Percentiles rank a stretch among this genome's conserved stretches.
Conservation (phyloP, 148 eudicot genomes). For the Fagopyrum tataricum region DNA sequence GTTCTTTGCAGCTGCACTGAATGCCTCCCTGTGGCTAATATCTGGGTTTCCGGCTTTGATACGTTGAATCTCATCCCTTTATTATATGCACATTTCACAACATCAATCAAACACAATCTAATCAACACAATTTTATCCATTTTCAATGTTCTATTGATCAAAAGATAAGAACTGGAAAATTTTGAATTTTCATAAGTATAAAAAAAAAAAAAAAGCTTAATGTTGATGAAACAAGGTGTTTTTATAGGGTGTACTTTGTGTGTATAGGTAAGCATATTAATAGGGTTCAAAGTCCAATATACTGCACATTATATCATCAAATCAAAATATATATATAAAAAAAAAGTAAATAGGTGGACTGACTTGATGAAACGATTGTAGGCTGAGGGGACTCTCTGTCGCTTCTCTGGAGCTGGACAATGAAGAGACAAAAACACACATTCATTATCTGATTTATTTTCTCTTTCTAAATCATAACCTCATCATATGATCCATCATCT, state of each 20-base stretch:
- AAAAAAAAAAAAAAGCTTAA: neutral
- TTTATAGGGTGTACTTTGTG: neutral
- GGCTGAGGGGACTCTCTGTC: neutral
- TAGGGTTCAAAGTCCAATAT: neutral
- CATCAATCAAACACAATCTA: neutral
- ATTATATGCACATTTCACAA: neutral
- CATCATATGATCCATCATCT: neutral
- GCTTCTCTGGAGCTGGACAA: neutral
- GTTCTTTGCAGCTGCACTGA: conserved; percentile 10
- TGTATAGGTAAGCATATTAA: neutral
- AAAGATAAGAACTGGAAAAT: too few species aligned
- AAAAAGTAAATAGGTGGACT: neutral
- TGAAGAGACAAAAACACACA: neutral
- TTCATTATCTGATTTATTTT: too few species aligned
- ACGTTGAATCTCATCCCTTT: conserved; percentile 12
- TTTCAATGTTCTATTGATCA: too few species aligned
- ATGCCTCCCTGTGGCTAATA: conserved; percentile 11
- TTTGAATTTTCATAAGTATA: too few species aligned
- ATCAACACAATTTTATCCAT: too few species aligned
- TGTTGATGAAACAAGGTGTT: neutral
- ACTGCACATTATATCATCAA: too few species aligned
- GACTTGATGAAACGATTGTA: neutral
- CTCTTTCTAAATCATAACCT: too few species aligned
- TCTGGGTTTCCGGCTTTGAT: conserved; percentile 10
- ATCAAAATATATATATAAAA: too few species aligned